Percentiles rank a stretch among this genome's conserved stretches.
These are phyloP conservation scores for Penicillium canescens DNA, from an alignment of 495 filamentous ascomycete genomes.

Conservation along the genomic window DNA sequence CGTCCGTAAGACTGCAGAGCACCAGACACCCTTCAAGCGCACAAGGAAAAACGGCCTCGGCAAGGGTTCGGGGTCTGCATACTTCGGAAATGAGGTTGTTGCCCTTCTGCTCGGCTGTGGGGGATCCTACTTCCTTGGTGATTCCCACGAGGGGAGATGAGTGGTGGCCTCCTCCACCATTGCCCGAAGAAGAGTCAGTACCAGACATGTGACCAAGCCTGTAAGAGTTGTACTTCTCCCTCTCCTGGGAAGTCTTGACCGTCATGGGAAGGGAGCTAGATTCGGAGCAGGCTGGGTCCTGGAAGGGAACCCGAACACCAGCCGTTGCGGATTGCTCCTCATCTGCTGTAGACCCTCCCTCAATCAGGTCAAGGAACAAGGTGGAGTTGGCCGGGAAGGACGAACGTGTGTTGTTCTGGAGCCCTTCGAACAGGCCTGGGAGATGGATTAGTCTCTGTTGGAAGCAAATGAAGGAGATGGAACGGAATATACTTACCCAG, in stretches of 20 bases:
- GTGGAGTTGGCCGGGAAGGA: not conserved
- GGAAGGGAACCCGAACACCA: too few relatives aligned
- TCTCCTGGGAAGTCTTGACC: too few relatives aligned
- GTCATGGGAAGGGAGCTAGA: too few relatives aligned
- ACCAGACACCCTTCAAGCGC: constrained; percentile 29
- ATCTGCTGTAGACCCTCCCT: not conserved
- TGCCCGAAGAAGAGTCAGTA: too few relatives aligned
- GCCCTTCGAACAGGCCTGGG: not conserved
- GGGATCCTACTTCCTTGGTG: not conserved
- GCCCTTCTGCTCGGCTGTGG: constrained; percentile 1
- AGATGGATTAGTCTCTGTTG: not conserved
- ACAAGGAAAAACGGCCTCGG: constrained; percentile 26
- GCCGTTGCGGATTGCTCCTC: too few relatives aligned
- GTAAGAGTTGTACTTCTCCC: too few relatives aligned
- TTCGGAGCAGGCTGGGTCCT: too few relatives aligned
- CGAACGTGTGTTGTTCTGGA: not conserved
- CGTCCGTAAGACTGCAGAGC: constrained; percentile 55
- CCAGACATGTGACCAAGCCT: too few relatives aligned
- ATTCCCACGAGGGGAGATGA: too few relatives aligned
- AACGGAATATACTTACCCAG: not conserved
- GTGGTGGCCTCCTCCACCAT: too few relatives aligned
- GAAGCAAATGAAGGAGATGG: not conserved
- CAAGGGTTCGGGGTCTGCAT: not conserved
- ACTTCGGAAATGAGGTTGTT: not conserved
- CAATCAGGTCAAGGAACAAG: not conserved